phyloP scores from a whole-genome alignment of 1,284 basidiomycete genomes.

The Pyrrhoderma noxium region DNA sequence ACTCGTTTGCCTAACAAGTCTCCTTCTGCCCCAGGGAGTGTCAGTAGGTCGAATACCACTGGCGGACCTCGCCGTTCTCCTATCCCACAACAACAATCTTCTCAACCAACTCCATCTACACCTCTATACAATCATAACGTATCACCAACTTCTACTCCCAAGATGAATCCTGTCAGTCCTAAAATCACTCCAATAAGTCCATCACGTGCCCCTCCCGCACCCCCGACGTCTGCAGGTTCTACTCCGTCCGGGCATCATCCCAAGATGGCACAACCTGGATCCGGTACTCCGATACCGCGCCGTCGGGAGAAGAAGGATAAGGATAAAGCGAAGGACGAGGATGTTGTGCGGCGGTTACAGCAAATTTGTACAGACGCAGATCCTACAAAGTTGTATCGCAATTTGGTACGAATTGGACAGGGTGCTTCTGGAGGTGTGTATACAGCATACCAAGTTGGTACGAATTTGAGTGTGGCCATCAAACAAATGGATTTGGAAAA shows the following conservation, averaged over 20 bases:
- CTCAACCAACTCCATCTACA: constrained; percentile 21
- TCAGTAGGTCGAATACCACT: constrained; percentile 62
- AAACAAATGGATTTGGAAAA: constrained; percentile 99
- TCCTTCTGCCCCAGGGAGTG: constrained; percentile 41
- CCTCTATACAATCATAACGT: background rate
- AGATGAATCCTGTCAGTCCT: constrained; percentile 8
- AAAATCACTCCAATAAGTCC: constrained; percentile 28
- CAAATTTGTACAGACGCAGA: constrained; percentile 97
- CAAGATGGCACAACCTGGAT: constrained; percentile 16
- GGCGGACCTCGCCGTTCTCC: constrained; percentile 36
- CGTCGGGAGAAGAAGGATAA: constrained; percentile 80
- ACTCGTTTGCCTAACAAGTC: constrained; percentile 46
- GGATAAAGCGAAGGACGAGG: constrained; percentile 78
- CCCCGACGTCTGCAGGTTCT: constrained; percentile 14
- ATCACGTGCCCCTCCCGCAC: constrained; percentile 31
- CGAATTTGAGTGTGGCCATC: constrained; percentile 92
- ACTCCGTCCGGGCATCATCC: constrained; percentile 2
- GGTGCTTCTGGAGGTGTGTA: constrained; percentile 98
- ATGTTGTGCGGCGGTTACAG: constrained; percentile 86
- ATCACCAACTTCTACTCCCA: constrained; percentile 28
- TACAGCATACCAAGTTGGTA: constrained; percentile 94
- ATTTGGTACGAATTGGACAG: constrained; percentile 94
- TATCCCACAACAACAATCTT: constrained; percentile 23
- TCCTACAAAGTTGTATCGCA: constrained; percentile 89
- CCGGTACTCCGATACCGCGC: constrained; percentile 68